A percentile compares a stretch with the other conserved stretches of the same genome.
phyloP scores from a whole-genome alignment of 305 asterid genomes.

The Fraxinus baroniana region DNA sequence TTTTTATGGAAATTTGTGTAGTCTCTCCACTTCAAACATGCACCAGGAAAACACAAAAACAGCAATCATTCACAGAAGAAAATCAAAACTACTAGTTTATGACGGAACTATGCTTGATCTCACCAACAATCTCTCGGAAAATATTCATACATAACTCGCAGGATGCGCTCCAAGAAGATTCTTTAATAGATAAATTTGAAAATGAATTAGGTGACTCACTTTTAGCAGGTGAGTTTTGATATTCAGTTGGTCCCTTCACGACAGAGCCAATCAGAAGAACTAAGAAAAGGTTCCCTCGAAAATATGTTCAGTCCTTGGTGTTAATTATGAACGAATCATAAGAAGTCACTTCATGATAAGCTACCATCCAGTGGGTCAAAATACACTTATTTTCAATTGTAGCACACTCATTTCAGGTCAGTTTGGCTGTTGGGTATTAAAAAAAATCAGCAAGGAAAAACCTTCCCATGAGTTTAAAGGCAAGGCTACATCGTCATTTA shows the following conservation, averaged over 20 bases:
- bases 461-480: background rate
- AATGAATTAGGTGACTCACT: background rate
- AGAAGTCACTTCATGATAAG: background rate
- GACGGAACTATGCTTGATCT: background rate
- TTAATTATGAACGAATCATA: background rate
- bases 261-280: background rate
- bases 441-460: background rate
- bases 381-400: background rate
- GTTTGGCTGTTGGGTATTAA: background rate
- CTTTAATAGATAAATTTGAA: background rate
- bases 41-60: background rate
- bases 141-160: background rate
- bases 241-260: background rate
- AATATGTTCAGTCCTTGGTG: background rate
- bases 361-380: background rate
- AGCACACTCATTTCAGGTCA: background rate
- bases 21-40: background rate
- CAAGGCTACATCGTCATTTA: background rate
- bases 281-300: background rate
- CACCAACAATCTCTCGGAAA: background rate
- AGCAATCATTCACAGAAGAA: background rate
- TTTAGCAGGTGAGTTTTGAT: background rate
- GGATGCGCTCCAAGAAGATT: background rate
- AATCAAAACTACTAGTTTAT: background rate
- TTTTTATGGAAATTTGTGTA: background rate